Conservation (phyloP, 2,329 filamentous ascomycete genomes). For the Apiospora rasikravindrae region DNA sequence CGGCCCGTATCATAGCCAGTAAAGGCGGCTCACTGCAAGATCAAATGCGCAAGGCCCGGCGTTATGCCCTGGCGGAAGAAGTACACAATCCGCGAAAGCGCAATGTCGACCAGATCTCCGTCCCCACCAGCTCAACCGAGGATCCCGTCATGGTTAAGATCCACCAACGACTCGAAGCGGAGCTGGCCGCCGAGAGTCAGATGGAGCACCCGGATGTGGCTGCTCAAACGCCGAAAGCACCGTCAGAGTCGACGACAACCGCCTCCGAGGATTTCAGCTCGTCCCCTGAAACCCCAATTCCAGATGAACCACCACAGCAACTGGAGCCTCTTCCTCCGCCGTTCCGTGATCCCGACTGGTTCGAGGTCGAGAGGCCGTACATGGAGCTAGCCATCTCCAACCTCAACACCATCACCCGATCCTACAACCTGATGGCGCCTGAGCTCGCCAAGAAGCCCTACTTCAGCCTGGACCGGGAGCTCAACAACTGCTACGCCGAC, state of each 20-base stretch:
- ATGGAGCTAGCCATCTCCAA: constrained; percentile 70
- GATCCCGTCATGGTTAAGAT: constrained; percentile 55
- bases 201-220: constrained; percentile 20
- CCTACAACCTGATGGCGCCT: constrained; percentile 95
- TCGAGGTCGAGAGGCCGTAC: constrained; percentile 28
- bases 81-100: constrained; percentile 62
- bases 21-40: constrained; percentile 75
- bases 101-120: constrained; percentile 52
- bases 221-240: neutral
- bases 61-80: constrained; percentile 77
- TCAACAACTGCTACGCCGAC: constrained; percentile 82
- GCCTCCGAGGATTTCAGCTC: constrained; percentile 4
- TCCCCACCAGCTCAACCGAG: constrained; percentile 52
- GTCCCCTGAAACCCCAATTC: constrained; percentile 18
- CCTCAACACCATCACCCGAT: constrained; percentile 80
- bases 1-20: constrained; percentile 77
- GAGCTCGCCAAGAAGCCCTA: constrained; percentile 93
- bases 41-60: constrained; percentile 73
- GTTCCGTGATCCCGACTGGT: constrained; percentile 68
- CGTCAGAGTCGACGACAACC: neutral
- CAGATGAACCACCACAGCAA: constrained; percentile 21
- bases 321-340: constrained; percentile 54
- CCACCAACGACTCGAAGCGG: constrained; percentile 38
- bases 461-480: constrained; percentile 81
- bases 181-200: constrained; percentile 24